Conservation (phyloP, 148 eudicot genomes). For the Camellia lanceoleosa region DNA sequence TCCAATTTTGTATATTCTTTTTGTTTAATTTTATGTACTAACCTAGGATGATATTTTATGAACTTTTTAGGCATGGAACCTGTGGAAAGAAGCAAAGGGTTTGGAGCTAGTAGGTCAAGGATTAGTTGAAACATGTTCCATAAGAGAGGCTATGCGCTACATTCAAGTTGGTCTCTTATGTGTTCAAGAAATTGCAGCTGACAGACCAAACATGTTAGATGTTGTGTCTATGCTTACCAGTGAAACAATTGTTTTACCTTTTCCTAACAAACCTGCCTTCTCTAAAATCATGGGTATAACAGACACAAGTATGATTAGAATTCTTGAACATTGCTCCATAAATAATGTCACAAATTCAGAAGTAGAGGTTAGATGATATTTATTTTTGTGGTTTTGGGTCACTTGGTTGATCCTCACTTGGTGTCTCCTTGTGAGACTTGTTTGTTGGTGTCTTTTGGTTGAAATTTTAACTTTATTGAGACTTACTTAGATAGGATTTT, state of each 20-base stretch:
- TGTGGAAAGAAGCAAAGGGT: constrained; percentile 12
- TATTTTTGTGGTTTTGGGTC: too few relatives aligned
- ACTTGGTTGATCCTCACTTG: too few relatives aligned
- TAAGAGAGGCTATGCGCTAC: neutral
- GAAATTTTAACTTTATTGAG: too few relatives aligned
- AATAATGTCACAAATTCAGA: neutral
- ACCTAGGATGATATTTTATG: neutral
- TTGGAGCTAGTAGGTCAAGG: neutral
- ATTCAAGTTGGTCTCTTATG: constrained; percentile 14
- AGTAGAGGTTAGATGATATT: neutral
- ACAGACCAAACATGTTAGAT: neutral
- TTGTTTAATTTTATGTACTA: too few relatives aligned
- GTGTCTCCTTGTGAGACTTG: too few relatives aligned
- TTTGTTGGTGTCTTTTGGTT: too few relatives aligned
- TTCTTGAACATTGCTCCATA: neutral
- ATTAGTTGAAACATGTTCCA: constrained; percentile 3
- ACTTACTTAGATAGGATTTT: too few relatives aligned
- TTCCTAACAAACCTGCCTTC: constrained; percentile 14
- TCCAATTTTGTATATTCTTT: too few relatives aligned
- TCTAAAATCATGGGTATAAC: neutral
- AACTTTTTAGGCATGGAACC: constrained; percentile 2
- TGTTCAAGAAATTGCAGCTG: constrained; percentile 8
- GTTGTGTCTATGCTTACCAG: constrained; percentile 8
- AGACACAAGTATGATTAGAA: neutral
- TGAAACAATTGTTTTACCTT: neutral